Percentiles rank a stretch among this genome's conserved stretches.
These are phyloP conservation scores for Nasturtium officinale DNA, from an alignment of 345 rosid genomes.

Conservation along the genomic window DNA sequence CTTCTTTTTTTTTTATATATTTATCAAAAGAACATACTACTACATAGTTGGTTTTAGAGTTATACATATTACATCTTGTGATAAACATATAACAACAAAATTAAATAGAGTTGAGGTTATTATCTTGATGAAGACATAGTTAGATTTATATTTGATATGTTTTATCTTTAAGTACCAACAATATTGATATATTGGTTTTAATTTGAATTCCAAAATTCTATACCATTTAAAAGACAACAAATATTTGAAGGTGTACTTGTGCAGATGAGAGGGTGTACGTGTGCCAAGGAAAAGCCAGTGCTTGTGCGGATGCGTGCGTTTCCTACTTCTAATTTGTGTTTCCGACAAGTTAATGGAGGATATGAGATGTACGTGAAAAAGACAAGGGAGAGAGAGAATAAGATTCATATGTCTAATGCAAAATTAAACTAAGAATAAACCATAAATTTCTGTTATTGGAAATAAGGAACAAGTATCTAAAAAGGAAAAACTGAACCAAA, in stretches of 20 bases:
- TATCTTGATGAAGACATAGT: not conserved
- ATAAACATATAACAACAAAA: not conserved
- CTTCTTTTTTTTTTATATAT: too few species aligned
- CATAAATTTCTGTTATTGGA: slow-evolving; percentile 41
- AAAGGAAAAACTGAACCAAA: slow-evolving; percentile 35
- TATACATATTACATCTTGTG: not conserved
- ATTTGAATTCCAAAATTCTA: not conserved
- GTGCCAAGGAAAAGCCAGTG: slow-evolving; percentile 16
- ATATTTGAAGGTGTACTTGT: not conserved
- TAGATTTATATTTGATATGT: not conserved
- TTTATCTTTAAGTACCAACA: not conserved
- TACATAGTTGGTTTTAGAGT: not conserved
- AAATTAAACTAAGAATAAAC: slow-evolving; percentile 21
- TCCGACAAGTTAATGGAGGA: slow-evolving; percentile 7
- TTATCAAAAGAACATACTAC: not conserved
- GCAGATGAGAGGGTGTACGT: not conserved
- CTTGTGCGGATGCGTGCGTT: slow-evolving; percentile 20
- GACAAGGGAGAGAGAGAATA: slow-evolving; percentile 1
- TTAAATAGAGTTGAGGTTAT: not conserved
- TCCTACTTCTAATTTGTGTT: slow-evolving; percentile 5
- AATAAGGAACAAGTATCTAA: slow-evolving; percentile 40
- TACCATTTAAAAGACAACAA: not conserved
- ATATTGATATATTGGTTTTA: too few species aligned
- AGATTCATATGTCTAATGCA: slow-evolving; percentile 4
- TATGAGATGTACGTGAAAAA: slow-evolving; percentile 15